Evolutionary conservation across 2,329 filamentous ascomycete genomes (phyloP), one percentile per base, ranked within the genome.

Genomic region (Massarina eburnea): DNA sequence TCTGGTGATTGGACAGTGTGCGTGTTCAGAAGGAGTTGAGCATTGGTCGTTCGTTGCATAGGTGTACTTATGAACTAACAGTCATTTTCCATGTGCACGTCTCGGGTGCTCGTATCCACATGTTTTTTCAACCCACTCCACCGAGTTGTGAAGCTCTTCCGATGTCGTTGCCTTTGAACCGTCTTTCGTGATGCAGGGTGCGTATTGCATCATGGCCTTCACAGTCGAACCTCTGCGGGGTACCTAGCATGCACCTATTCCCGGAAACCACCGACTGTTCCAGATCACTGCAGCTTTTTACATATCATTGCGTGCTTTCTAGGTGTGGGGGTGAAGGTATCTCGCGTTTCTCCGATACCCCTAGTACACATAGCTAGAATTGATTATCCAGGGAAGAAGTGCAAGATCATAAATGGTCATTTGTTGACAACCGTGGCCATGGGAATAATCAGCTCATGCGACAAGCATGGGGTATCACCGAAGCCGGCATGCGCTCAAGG

Each of bases 161-260:
- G 43, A 49, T 40, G 24, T 49, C 47, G 39, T 42, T 47, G 27
- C 29, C 19, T 39, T 26, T 30, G 30, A 35, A 44, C 37, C 19
- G 26, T 12, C 36, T 41, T 49, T 50, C 49, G 57, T 45, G 30
- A 58, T 60, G 42, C 46, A 45, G 45, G 51, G 45, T 27, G 29
- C 27, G 10, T 29, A 58, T 60, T 58, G 51, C 57, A 55, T 50
- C 46, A 53, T 57, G 7, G 6, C 24, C 6, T 7, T 10, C 6
- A 26, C 24, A 26, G 6, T 10, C 10, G 10, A 10, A 10, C 24
- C 6, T 26, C 7, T 26, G 24, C 24, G 24, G 24, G 24, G 24
- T 26, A 26, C 10, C 24, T 26, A 26, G 24, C 24, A 26, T 26
- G 24, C 24, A 7, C 24, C 10, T 26, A 26, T 26, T 10, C 24